phyloP scores from a whole-genome alignment of 2,329 filamentous ascomycete genomes.

The Thelonectria rubi region DNA sequence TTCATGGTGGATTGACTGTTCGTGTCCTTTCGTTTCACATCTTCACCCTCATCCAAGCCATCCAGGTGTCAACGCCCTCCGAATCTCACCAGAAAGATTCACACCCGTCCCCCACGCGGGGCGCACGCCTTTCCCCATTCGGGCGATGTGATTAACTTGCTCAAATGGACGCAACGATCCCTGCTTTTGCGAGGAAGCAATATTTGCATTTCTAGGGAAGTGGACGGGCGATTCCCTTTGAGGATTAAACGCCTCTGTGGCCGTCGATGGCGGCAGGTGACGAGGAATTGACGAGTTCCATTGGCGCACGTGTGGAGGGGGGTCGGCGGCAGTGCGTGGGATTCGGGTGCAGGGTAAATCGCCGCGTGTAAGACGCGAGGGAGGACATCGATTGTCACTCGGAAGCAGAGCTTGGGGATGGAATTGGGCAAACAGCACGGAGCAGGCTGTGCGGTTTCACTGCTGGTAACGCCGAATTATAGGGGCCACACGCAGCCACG shows the following conservation, averaged over 20 bases:
- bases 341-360: constrained; percentile 1
- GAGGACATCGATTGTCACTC: background rate
- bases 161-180: constrained; percentile 51
- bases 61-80: background rate
- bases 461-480: no score
- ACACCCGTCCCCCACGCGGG: constrained; percentile 24
- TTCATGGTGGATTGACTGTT: no score
- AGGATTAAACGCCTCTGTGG: background rate
- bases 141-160: constrained; percentile 50
- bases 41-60: background rate
- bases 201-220: background rate
- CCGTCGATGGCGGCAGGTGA: constrained; percentile 1
- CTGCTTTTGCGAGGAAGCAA: constrained; percentile 13
- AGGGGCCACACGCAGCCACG: no score
- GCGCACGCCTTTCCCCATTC: constrained; percentile 16
- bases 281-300: background rate
- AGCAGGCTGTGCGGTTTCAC: no score
- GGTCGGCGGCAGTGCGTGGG: background rate
- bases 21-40: background rate
- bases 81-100: background rate
- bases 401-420: background rate
- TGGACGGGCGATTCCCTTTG: background rate
- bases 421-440: no score
- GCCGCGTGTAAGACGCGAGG: background rate
- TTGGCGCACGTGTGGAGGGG: background rate